Evolutionary conservation across 768 basidiomycete genomes (phyloP), one percentile per base, ranked within the genome.

Genomic region (Termitomyces bulborhizus): DNA sequence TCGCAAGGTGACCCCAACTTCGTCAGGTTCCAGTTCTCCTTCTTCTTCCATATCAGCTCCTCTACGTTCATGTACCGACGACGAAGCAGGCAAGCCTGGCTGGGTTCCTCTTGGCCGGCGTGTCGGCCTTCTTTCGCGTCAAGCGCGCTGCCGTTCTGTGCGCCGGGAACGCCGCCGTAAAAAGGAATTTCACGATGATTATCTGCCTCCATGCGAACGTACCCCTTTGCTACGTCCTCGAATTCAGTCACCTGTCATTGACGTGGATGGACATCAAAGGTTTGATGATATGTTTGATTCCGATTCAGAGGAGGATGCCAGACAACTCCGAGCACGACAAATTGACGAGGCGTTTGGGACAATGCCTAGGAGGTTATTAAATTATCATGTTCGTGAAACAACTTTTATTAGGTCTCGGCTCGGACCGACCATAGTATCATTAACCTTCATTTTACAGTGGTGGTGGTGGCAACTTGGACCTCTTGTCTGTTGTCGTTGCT

Each of bases 11-110:
- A 56, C 43, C 6, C 63, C 69, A 4, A 60, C 67, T 15, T 75
- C 73, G 4, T 81, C 84, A 34, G 61, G 73, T 21, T 83, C 84
- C 6, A 76, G 78, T 42, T 90, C 89, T 1, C 80, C 79, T 3
- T 90, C 88, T 4, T 91, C 90, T 3, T 90, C 89, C 40, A 86
- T 93, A 58, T 92, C 90, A 39, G 90, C 80, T 1, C 91, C 90
- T 16, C 74, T 93, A 24, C 86, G 83, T 46, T 79, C 82, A 27
- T 77, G 75, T 57, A 69, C 69, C 13, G 72, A 83, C 54, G 76
- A 80, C 48, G 76, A 73, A 40, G 62, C 69, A 13, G 67, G 69
- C 42, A 75, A 71, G 56, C 76, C 79, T 3, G 76, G 76, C 1
- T 88, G 83, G 81, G 82, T 78, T 5, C 80, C 86, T 4, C 71